Evolutionary conservation across 192 early-diverging fungal species (phyloP).

Genomic region (Irineochytrium annulatum): DNA sequence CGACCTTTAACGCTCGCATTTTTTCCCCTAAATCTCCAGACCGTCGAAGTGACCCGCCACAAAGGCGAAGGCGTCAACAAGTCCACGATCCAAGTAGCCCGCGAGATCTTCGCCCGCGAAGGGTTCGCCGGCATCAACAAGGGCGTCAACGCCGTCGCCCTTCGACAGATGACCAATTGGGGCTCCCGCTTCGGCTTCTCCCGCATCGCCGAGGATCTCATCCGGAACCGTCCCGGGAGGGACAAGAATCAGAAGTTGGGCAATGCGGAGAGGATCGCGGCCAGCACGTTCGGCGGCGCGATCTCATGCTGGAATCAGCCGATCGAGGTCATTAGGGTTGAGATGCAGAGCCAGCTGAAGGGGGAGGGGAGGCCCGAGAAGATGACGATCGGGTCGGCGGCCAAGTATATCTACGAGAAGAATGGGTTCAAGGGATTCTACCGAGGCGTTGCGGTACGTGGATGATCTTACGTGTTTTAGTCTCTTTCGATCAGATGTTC

Average conservation of each 20-base stretch:
- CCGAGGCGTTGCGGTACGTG: conserved; percentile 55
- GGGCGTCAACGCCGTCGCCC: conserved; percentile 96
- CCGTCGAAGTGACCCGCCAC: conserved; percentile 91
- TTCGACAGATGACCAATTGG: conserved; percentile 98
- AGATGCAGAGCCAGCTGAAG: conserved; percentile 97
- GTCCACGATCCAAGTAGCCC: conserved; percentile 80
- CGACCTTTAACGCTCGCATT: no score
- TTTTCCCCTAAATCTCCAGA: no score
- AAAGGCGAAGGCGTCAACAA: conserved; percentile 59
- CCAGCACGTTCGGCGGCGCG: conserved; percentile 87
- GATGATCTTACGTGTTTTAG: conserved; percentile 30
- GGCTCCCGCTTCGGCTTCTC: conserved; percentile 81
- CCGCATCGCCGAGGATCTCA: conserved; percentile 57
- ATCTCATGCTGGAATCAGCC: conserved; percentile 98
- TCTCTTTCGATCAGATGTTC: conserved; percentile 69
- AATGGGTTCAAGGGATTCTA: conserved; percentile 92
- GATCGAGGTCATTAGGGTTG: conserved; percentile 97
- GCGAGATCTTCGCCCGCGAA: conserved; percentile 86
- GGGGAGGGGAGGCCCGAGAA: conserved; percentile 83
- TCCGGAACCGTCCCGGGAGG: conserved; percentile 46
- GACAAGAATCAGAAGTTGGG: conserved; percentile 29
- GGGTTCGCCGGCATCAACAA: conserved; percentile 97
- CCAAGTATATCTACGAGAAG: conserved; percentile 86
- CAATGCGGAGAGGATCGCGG: conserved; percentile 58
- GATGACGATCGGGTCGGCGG: conserved; percentile 76